Evolutionary conservation across 2,329 filamentous ascomycete species (phyloP), one percentile per base, ranked within the genome.

Genomic region (Albophoma yamanashiensis): DNA sequence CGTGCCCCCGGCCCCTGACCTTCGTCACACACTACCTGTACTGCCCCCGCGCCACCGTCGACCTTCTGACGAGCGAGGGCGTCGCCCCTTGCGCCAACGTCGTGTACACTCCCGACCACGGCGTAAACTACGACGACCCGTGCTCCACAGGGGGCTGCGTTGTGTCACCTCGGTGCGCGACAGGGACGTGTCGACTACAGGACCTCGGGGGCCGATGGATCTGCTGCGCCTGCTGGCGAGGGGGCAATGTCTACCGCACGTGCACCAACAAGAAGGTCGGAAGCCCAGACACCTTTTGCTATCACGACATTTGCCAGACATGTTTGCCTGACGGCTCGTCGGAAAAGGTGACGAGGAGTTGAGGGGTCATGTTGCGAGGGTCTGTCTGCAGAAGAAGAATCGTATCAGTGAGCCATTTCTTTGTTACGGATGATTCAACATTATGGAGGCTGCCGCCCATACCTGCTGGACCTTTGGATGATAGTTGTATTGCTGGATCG

Each of bases 281-380:
- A 15, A 76, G 77, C 62, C 77, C 79, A 12, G 76, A 82, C 62
- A 78, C 77, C 1, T 77, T 81, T 53, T 83, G 80, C 67, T 80
- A 80, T 62, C 81, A 83, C 61, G 68, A 70, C n/a, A 75, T 80
- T 57, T 83, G 80, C 65, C 67, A 71, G 45, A 65, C 64, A 4
- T 82, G 80, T 62, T 70, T 69, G 53, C 62, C 73, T 14, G 76
- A 80, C 60, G 25, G 39, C 55, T 42, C 38, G 34, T 14, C 17
- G 20, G 40, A 31, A n/a, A 43, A n/a, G 6, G 36, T 1, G 22
- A 17, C 17, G 40, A 55, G 34, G 17, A 31, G 27, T 31, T 31
- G 27, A 20, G 31, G 8, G 17, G 17, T 53, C 8, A n/a, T 52
- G 17, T 36, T 36, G 31, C 6, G 50, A 20, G 15, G 27, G 27